Evolutionary conservation across 2,329 filamentous ascomycete species (phyloP), one percentile per base, ranked within the genome.

Genomic region (Ilyonectria robusta): DNA sequence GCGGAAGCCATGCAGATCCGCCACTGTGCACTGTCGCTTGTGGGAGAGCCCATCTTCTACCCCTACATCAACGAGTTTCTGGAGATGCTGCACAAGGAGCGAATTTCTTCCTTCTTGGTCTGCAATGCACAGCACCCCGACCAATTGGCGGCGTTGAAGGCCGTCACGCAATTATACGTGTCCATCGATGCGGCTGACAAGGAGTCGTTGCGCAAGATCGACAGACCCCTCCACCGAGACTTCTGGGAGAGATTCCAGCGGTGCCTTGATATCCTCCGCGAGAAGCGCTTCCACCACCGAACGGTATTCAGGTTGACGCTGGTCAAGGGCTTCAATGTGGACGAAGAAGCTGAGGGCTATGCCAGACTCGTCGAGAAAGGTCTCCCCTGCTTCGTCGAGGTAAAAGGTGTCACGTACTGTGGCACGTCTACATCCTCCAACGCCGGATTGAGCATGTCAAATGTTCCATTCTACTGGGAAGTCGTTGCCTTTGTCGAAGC

Each of bases 41-140:
- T 99, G 23, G 95, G 96, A 73, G 95, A 99, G 81, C 95, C 95
- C n/a, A 98, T 98, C 75, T 98, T 98, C 84, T 98, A 98, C 80
- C 96, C 96, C 10, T 91, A 97, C 77, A 98, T 98, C 85, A 98
- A 99, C 81, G 92, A 95, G 77, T 95, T 98, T 76, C 85, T 97
- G 1, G 87, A 84, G 11, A 89, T 98, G 86, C 86, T 99, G 71
- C 95, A 98, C 82, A 84, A 81, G 13, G 93, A 97, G 79, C 92
- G 90, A 73, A 98, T 98, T 72, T 97, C 94, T 3, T 96, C 93
- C 35, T 99, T 98, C 83, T 85, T 98, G 0, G 96, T 99, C 65
- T 98, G 95, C 85, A 98, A 98, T 77, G 95, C 95, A 1, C 96
- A 98, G 80, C 95, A 98, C 78, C 96, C 95, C 0, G 94, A 97